A percentile compares a stretch with the other conserved stretches of the same genome.
Evolutionary conservation across 169 alveolate genomes (phyloP).

Genomic region (Plasmodium inui): DNA sequence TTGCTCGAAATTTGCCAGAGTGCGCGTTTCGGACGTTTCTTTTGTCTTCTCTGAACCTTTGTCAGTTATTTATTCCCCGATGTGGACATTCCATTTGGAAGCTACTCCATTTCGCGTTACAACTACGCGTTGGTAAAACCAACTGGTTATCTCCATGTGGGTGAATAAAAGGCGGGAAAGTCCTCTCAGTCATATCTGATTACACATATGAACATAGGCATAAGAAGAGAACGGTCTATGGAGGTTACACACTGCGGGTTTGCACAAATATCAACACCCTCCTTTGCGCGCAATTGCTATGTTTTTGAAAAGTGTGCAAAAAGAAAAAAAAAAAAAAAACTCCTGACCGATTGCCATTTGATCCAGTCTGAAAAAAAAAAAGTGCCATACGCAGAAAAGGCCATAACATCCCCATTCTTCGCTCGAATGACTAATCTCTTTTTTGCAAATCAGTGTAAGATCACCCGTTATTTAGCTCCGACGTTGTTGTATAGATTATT

Average conservation of each 20-base stretch:
- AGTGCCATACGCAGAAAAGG: neutral
- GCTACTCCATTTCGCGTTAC: neutral
- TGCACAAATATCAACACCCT: neutral
- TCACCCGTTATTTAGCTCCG: neutral
- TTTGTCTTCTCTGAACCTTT: neutral
- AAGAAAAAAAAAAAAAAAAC: constrained; percentile 6
- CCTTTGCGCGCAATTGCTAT: neutral
- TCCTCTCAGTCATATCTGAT: neutral
- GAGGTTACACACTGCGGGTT: neutral
- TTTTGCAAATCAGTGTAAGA: neutral
- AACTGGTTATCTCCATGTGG: neutral
- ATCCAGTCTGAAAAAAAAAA: constrained; percentile 14
- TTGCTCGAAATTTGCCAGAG: too few relatives aligned
- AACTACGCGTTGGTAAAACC: neutral
- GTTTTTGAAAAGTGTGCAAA: neutral
- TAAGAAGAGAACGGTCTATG: neutral
- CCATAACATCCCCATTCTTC: neutral
- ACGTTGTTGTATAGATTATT: neutral
- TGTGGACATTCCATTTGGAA: neutral
- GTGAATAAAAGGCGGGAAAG: neutral
- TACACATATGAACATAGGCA: neutral
- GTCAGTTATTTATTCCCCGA: neutral
- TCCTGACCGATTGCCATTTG: neutral
- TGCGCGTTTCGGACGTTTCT: neutral
- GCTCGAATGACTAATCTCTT: neutral